A percentile compares a stretch with the other conserved stretches of the same genome.
Conservation (phyloP, 2,329 filamentous ascomycete genomes). For the Colletotrichum sojae region DNA sequence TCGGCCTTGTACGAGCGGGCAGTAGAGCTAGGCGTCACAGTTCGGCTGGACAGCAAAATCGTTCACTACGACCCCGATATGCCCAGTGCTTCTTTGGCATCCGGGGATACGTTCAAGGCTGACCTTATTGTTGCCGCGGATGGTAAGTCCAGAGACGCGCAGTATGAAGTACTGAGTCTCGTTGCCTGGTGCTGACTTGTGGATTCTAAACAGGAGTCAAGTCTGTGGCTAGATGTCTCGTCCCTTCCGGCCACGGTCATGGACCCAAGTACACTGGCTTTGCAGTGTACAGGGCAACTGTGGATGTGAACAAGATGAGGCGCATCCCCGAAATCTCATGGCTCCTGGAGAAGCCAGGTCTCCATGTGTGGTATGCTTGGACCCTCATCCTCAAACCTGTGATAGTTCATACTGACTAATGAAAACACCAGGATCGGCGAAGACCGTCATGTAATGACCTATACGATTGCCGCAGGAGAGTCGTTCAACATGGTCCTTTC, state of each 20-base stretch:
- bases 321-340: constrained; percentile 53
- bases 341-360: constrained; percentile 54
- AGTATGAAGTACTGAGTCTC: neutral
- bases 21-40: constrained; percentile 44
- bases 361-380: constrained; percentile 55
- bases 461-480: constrained; percentile 57
- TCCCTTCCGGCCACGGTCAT: constrained; percentile 35
- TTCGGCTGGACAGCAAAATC: constrained; percentile 46
- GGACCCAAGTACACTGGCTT: constrained; percentile 51
- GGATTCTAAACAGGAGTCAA: constrained; percentile 45
- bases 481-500: constrained; percentile 63
- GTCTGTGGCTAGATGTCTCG: constrained; percentile 46
- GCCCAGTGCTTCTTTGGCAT: constrained; percentile 43
- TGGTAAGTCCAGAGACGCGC: constrained; percentile 43
- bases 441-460: constrained; percentile 61
- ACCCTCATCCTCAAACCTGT: too few relatives aligned
- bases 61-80: constrained; percentile 43
- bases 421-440: constrained; percentile 53
- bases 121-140: constrained; percentile 56
- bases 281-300: constrained; percentile 57
- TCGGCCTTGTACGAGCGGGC: constrained; percentile 48
- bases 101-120: constrained; percentile 44
- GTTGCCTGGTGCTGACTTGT: neutral
- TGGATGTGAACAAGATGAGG: constrained; percentile 54
- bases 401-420: neutral